Evolutionary conservation across 257 asterid species (phyloP).

Genomic region (Penstemon newberryi): DNA sequence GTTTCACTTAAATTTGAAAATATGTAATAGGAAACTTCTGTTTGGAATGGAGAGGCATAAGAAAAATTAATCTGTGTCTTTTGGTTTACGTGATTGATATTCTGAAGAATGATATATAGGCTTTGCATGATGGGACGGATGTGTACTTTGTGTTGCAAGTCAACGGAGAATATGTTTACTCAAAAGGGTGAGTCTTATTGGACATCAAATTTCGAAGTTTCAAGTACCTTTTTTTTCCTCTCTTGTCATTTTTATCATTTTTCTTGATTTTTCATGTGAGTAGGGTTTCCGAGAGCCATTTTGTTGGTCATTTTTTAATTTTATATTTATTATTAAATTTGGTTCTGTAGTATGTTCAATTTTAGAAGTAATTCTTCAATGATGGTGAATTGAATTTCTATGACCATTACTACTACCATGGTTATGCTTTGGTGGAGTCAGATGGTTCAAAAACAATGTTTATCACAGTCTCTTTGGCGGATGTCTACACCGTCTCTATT

Average conservation of each 20-base stretch:
- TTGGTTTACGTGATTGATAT: constrained; percentile 20
- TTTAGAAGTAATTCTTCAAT: not conserved
- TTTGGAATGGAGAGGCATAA: not conserved
- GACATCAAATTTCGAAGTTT: constrained; percentile 3
- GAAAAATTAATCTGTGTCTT: constrained; percentile 13
- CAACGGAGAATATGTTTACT: constrained; percentile 64
- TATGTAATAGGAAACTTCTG: not conserved
- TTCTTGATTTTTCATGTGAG: not conserved
- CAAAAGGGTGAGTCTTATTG: constrained; percentile 62
- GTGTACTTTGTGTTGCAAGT: constrained; percentile 78
- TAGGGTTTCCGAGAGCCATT: not conserved
- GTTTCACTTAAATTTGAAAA: not conserved
- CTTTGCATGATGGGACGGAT: constrained; percentile 80
- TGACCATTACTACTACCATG: not conserved
- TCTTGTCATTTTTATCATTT: constrained; percentile 4
- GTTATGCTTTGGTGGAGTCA: no score
- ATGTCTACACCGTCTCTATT: no score
- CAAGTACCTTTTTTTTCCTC: not conserved
- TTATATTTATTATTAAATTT: not conserved
- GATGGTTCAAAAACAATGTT: no score
- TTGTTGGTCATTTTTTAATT: not conserved
- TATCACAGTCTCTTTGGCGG: no score
- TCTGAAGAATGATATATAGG: constrained; percentile 40
- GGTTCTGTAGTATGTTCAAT: not conserved
- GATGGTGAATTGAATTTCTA: not conserved